A percentile compares a stretch with the other conserved stretches of the same genome.
These are phyloP conservation scores for Akanthomyces muscarius DNA, from an alignment of 2,329 filamentous ascomycete species.

Conservation along the genomic window DNA sequence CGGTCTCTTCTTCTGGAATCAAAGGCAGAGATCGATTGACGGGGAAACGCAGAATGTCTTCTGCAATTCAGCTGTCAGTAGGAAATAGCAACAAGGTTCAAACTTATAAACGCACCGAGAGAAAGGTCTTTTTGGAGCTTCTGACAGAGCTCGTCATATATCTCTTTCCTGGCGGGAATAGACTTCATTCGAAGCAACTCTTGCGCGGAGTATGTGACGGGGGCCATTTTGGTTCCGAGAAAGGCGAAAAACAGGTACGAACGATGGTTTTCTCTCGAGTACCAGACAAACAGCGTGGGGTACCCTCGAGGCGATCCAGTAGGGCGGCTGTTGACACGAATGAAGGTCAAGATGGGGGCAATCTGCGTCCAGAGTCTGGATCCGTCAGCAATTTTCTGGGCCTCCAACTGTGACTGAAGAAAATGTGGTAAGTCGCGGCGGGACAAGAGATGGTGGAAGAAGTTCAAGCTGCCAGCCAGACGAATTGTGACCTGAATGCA, in stretches of 20 bases:
- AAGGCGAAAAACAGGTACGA: constrained; percentile 40
- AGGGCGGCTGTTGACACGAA: constrained; percentile 26
- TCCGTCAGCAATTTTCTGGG: constrained; percentile 30
- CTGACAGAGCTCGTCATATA: constrained; percentile 28
- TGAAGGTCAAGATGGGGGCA: constrained; percentile 33
- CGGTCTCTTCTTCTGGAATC: constrained; percentile 29
- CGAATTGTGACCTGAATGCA: constrained; percentile 29
- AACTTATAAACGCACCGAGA: constrained; percentile 33
- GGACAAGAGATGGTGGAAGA: constrained; percentile 20
- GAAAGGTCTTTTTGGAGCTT: constrained; percentile 38
- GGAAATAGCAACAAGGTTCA: background rate
- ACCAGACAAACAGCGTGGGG: constrained; percentile 39
- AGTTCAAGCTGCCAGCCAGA: constrained; percentile 26
- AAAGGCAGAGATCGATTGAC: constrained; percentile 26
- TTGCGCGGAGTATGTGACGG: constrained; percentile 39
- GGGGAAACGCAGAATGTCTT: constrained; percentile 31
- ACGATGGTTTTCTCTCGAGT: constrained; percentile 31
- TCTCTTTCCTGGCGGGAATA: constrained; percentile 24
- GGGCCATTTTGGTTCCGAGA: constrained; percentile 38
- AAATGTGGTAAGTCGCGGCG: constrained; percentile 24
- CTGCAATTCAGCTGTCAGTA: constrained; percentile 22
- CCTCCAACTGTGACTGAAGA: constrained; percentile 25
- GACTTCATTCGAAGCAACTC: constrained; percentile 41
- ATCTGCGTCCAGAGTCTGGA: constrained; percentile 28
- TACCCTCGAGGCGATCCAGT: constrained; percentile 24